These are phyloP conservation scores for Eucalyptus curtisii DNA, from an alignment of 345 rosid species.

Conservation along the genomic window DNA sequence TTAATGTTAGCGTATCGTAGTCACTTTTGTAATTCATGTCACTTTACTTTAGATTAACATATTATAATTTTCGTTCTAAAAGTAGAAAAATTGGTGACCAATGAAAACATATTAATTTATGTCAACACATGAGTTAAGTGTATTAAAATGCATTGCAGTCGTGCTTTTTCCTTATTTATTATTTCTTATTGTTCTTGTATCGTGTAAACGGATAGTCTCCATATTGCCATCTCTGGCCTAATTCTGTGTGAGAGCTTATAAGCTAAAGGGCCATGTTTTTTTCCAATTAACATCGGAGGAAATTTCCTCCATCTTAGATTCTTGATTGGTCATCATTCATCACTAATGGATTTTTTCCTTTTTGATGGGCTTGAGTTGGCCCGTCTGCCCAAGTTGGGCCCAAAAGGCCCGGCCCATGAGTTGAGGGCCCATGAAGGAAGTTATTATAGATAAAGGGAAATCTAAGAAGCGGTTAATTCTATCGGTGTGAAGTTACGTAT, in stretches of 20 bases:
- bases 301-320: neutral
- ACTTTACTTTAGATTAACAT: neutral
- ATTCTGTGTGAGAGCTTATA: neutral
- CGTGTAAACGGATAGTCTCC: neutral
- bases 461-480: no score
- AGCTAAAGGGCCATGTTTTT: neutral
- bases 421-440: no score
- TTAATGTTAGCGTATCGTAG: neutral
- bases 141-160: neutral
- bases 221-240: neutral
- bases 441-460: no score
- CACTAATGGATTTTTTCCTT: no score
- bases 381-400: no score
- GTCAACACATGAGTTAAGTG: neutral
- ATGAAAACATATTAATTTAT: neutral
- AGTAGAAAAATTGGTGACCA: neutral
- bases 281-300: neutral
- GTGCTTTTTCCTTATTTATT: neutral
- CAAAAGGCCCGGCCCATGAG: no score
- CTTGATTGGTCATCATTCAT: neutral
- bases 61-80: neutral
- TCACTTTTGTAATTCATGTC: neutral
- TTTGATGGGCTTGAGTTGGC: no score
- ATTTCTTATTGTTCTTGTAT: neutral
- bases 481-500: no score